phyloP scores from a whole-genome alignment of 192 early-diverging fungal genomes.

The Lobulomyces angularis region DNA sequence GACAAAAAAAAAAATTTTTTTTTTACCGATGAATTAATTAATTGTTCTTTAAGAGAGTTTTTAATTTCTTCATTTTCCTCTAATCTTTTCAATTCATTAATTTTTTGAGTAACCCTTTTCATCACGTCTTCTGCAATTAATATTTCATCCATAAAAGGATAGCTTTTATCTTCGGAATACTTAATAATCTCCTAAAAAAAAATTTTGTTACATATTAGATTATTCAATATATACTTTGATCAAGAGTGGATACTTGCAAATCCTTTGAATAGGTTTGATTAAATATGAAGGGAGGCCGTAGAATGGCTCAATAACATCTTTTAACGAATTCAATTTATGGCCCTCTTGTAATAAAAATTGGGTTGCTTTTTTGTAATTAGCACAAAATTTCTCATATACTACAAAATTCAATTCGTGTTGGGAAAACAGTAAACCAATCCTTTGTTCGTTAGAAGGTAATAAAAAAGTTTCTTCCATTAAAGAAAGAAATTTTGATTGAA shows the following conservation, averaged over 20 bases:
- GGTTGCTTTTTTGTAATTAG: constrained; percentile 61
- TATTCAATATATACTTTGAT: constrained; percentile 47
- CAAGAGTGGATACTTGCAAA: constrained; percentile 95
- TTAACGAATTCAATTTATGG: constrained; percentile 27
- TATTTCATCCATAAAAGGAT: constrained; percentile 33
- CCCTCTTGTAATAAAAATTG: constrained; percentile 16
- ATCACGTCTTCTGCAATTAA: constrained; percentile 61
- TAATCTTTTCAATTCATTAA: constrained; percentile 82
- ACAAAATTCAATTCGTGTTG: constrained; percentile 31
- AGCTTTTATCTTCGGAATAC: constrained; percentile 14
- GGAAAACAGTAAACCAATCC: constrained; percentile 74
- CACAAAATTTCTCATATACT: constrained; percentile 87
- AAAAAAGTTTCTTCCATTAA: constrained; percentile 67
- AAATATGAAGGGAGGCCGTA: constrained; percentile 81
- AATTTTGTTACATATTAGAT: constrained; percentile 5
- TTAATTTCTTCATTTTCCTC: constrained; percentile 77
- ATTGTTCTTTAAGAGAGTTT: constrained; percentile 62
- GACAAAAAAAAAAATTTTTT: constrained; percentile 3
- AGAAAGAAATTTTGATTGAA: constrained; percentile 87
- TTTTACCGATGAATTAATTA: constrained; percentile 85
- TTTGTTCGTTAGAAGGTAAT: constrained; percentile 63
- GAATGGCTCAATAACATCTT: constrained; percentile 65
- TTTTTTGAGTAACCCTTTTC: constrained; percentile 72
- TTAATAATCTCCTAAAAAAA: constrained; percentile 30
- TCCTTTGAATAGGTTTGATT: constrained; percentile 95